Evolutionary conservation across 805 yeast species (phyloP), one percentile per base, ranked within the genome.

Genomic region (Nadsonia fulvescens): DNA sequence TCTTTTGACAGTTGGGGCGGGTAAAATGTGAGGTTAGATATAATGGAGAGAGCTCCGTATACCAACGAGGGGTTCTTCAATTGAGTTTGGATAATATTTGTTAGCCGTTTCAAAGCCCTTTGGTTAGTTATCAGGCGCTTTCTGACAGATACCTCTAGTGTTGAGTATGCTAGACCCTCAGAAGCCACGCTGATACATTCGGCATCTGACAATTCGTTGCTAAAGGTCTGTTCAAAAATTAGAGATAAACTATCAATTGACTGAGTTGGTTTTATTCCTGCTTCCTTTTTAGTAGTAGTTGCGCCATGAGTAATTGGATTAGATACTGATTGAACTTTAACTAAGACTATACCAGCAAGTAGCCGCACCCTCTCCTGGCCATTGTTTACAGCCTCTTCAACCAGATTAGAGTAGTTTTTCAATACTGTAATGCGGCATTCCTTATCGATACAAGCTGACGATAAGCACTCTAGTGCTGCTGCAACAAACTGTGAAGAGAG

Each of bases 121-220:
- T 27, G 22, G 20, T 35, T 34, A 2, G 12, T 20, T n/a, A 32
- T 34, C 12, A 42, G 19, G 6, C 48, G 37, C 15, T 30, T 19
- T 24, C 46, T 46, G 18, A 51, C 56, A 5, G 39, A 22, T 5
- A 42, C 30, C 12, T 47, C 35, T 14, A 42, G 13, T 6, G 53
- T 39, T 4, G 58, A 42, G 28, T 49, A 44, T 3, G 55, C 53
- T 11, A 53, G 42, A 1, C 55, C 56, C 31, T 53, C 59, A 9
- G 49, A 24, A 2, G 51, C 43, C n/a, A 30, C 31, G 10, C 38
- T 33, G 25, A 28, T 31, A 14, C 10, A 28, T 18, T 17, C 28
- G 14, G 22, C 30, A n/a, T n/a, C n/a, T n/a, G n/a, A n/a, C n/a
- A n/a, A n/a, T 7, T 17, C 15, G 9, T 17, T 28, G 14, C 37